Evolutionary conservation across 257 asterid genomes (phyloP).

Genomic region (Thymus mandschuricus): DNA sequence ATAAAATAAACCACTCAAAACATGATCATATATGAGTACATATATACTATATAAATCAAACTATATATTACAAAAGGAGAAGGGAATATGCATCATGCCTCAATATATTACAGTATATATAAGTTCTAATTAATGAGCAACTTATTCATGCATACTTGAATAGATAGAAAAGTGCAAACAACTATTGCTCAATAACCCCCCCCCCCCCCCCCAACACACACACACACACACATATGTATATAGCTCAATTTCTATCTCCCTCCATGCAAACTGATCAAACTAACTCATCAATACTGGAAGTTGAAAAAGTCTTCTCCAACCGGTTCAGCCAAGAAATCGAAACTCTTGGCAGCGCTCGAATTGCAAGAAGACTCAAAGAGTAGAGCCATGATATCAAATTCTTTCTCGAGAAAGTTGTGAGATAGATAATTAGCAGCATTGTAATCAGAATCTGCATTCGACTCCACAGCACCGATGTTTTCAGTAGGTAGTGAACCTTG

Average conservation of each 20-base stretch:
- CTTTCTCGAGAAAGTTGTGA: background rate
- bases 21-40: too few relatives aligned
- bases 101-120: too few relatives aligned
- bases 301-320: constrained; percentile 15
- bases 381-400: background rate
- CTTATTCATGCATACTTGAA: background rate
- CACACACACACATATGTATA: background rate
- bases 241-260: background rate
- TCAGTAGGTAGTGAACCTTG: background rate
- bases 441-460: background rate
- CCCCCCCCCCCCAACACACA: too few relatives aligned
- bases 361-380: constrained; percentile 1
- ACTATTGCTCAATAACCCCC: background rate
- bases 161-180: background rate
- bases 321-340: background rate
- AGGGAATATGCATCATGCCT: background rate
- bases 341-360: background rate
- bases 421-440: background rate
- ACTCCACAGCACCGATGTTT: background rate
- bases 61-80: background rate
- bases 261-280: too few relatives aligned
- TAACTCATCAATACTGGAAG: constrained; percentile 21
- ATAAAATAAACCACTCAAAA: too few relatives aligned
- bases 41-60: background rate
- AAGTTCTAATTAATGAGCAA: background rate